Percentiles rank a stretch among this genome's conserved stretches.
These are phyloP conservation scores for Eimeria praecox DNA, from an alignment of 169 alveolate species.

Conservation along the genomic window DNA sequence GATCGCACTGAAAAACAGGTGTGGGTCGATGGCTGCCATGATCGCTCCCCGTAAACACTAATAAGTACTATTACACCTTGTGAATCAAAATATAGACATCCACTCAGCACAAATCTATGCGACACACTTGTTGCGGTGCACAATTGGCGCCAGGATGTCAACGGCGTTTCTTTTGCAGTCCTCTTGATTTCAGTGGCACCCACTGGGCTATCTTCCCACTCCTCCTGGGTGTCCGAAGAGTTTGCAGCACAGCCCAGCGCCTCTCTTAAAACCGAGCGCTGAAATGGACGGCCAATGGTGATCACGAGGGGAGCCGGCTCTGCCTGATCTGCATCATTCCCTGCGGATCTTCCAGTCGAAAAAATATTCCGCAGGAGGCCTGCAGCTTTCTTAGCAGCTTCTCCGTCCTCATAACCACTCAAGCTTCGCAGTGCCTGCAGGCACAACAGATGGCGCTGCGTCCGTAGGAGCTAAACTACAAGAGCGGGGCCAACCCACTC, in stretches of 20 bases:
- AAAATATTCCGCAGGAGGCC: not conserved
- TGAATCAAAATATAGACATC: not conserved
- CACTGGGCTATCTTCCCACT: not conserved
- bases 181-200: not conserved
- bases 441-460: not conserved
- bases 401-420: not conserved
- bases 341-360: not conserved
- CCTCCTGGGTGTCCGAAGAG: not conserved
- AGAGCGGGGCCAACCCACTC: not conserved
- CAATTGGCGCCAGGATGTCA: conserved; percentile 21
- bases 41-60: not conserved
- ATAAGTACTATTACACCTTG: not conserved
- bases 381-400: not conserved
- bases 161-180: not conserved
- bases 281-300: conserved; percentile 8
- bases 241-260: conserved; percentile 15
- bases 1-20: not conserved
- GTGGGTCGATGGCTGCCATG: not conserved
- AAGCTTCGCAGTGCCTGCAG: conserved; percentile 55
- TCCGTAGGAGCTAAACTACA: not conserved
- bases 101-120: not conserved
- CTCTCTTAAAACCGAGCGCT: conserved; percentile 21
- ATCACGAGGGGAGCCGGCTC: conserved; percentile 32
- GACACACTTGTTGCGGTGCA: conserved; percentile 26
- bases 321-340: not conserved